These are phyloP conservation scores for Pouteria campechiana DNA, from an alignment of 179 eudicot species.

Conservation along the genomic window DNA sequence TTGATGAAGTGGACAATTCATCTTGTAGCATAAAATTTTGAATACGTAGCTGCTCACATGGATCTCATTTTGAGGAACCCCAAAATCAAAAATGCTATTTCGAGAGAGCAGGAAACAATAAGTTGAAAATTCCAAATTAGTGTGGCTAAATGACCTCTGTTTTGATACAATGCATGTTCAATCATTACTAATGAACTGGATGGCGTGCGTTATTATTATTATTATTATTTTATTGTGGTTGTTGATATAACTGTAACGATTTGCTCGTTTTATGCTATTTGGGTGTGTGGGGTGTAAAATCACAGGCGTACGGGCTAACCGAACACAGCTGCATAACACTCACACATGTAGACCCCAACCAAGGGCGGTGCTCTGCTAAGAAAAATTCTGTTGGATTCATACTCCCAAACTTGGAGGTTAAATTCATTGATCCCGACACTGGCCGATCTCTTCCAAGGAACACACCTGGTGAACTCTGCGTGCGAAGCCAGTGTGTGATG, in stretches of 20 bases:
- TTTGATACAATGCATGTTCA: neutral
- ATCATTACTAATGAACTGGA: no score
- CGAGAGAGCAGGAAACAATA: no score
- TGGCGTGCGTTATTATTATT: no score
- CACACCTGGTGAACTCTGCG: conserved; percentile 79
- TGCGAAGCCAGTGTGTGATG: conserved; percentile 90
- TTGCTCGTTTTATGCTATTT: neutral
- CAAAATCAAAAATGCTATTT: no score
- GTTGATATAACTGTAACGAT: neutral
- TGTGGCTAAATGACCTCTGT: neutral
- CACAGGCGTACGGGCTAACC: conserved; percentile 96
- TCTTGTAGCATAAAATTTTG: no score
- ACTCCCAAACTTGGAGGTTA: conserved; percentile 83
- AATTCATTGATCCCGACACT: conserved; percentile 70
- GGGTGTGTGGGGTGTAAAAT: conserved; percentile 3
- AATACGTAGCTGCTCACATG: no score
- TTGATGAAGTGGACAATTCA: no score
- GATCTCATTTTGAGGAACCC: no score
- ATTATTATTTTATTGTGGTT: neutral
- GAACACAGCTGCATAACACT: conserved; percentile 98
- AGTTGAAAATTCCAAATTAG: no score
- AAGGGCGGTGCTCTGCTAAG: conserved; percentile 59
- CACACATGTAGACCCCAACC: conserved; percentile 53
- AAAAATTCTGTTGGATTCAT: conserved; percentile 83
- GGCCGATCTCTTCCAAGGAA: conserved; percentile 65